Conservation (phyloP, 2,329 filamentous ascomycete species). For the Aspergillus tanneri region DNA sequence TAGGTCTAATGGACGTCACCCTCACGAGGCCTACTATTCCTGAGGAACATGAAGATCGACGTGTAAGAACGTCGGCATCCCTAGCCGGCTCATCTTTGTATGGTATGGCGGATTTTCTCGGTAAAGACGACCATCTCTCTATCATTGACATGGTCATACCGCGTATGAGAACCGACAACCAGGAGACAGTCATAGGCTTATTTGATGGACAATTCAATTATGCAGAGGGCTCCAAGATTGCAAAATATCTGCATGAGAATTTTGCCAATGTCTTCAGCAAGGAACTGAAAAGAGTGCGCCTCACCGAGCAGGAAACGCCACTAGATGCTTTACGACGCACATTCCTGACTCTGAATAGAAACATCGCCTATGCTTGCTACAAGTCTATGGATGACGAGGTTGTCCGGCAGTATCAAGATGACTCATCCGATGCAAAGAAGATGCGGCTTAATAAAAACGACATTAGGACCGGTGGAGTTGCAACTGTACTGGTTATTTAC, state of each 20-base stretch:
- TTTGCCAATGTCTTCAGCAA: conserved; percentile 81
- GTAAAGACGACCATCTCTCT: conserved; percentile 89
- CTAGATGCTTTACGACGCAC: conserved; percentile 80
- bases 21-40: conserved; percentile 90
- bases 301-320: conserved; percentile 68
- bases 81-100: conserved; percentile 87
- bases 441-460: conserved; percentile 80
- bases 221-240: conserved; percentile 88
- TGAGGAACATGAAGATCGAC: conserved; percentile 90
- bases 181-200: conserved; percentile 87
- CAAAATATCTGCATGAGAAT: conserved; percentile 94
- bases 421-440: conserved; percentile 64
- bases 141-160: conserved; percentile 95
- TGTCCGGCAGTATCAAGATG: conserved; percentile 61
- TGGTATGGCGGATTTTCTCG: conserved; percentile 94
- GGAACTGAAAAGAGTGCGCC: conserved; percentile 73
- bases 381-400: conserved; percentile 74
- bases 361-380: conserved; percentile 79
- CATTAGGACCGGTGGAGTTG: conserved; percentile 83
- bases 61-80: conserved; percentile 95
- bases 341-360: conserved; percentile 89
- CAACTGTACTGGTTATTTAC: conserved; percentile 85
- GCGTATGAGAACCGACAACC: conserved; percentile 82
- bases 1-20: conserved; percentile 97
- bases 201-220: conserved; percentile 93